Base-by-base conservation (phyloP, 331 rosid genomes). In the Stylosanthes scabra region DNA sequence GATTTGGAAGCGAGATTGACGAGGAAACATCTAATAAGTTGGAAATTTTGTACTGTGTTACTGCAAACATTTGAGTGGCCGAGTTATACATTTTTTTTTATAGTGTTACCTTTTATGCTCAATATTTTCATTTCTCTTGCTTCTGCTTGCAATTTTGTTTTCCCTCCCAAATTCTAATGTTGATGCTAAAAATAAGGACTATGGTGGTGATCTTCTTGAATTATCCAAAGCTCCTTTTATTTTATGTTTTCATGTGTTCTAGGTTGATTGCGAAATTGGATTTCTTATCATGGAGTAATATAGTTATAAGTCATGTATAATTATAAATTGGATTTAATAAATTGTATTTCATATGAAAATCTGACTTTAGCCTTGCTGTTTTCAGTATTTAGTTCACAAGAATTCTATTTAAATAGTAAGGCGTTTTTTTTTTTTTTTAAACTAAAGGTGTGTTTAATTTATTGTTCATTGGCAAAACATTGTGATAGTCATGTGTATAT, bases 131-230 rank as follows among this genome's bases (percentile, higher is more conserved):
- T 83, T 39, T 44, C 5, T 13, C 50, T 63, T 62, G 89, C 97
- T 95, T 4, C 45, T 89, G 77, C 96, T 95, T 1, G 97, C 95
- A 15, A n/a, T n/a, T n/a, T n/a, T n/a, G n/a, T n/a, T n/a, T n/a
- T n/a, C n/a, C n/a, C n/a, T n/a, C n/a, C n/a, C n/a, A n/a, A n/a
- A 93, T 74, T 93, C 97, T 0, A 91, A 93, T 66, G 97, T 93
- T 14, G 98, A 93, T 74, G 90, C 98, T 4, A 97, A 93, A 67
- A 6, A 91, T 74, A 85, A 91, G 72, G 98, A 93, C 86, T 93
- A 93, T 37, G 98, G 98, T 0, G 97, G 98, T 93, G n/a, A n/a
- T n/a, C n/a, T n/a, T n/a, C n/a, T n/a, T n/a, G n/a, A n/a, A n/a
- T n/a, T n/a, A n/a, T n/a, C n/a, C n/a, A n/a, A n/a, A n/a, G n/a